phyloP scores from a whole-genome alignment of 352 stramenopile species.

The Globisporangium emineosum region DNA sequence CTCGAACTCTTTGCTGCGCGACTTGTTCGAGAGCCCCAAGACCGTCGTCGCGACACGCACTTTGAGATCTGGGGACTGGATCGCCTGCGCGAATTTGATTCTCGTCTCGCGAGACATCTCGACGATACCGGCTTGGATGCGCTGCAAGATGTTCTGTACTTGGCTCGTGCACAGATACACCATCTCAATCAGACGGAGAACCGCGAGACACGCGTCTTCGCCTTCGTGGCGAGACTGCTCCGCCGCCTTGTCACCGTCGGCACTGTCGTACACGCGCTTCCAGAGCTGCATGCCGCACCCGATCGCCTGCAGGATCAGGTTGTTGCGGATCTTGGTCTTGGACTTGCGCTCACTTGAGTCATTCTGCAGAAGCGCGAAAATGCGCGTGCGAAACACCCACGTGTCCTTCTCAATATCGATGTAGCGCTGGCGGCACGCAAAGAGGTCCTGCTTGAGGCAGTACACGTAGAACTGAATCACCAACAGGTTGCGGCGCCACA shows the following conservation, averaged over 20 bases:
- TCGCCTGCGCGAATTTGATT: conserved; percentile 52
- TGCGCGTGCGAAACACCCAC: conserved; percentile 60
- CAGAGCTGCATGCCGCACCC: conserved; percentile 52
- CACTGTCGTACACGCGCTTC: conserved; percentile 57
- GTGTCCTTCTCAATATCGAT: conserved; percentile 33
- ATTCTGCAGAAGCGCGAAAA: conserved; percentile 57
- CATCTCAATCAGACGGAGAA: conserved; percentile 77
- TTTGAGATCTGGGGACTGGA: conserved; percentile 64
- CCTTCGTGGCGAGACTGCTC: conserved; percentile 41
- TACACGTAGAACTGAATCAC: conserved; percentile 83
- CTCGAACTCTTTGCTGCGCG: conserved; percentile 69
- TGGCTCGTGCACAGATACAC: conserved; percentile 73
- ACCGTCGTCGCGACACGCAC: conserved; percentile 57
- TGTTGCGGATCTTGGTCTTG: conserved; percentile 54
- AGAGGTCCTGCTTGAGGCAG: conserved; percentile 71
- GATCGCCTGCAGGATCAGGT: conserved; percentile 67
- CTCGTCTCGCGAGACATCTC: conserved; percentile 52
- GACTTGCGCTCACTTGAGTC: conserved; percentile 36
- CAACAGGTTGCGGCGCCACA: conserved; percentile 64
- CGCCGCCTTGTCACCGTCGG: conserved; percentile 19
- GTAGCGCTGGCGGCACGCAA: conserved; percentile 52
- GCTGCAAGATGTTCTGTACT: conserved; percentile 68
- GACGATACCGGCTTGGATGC: conserved; percentile 53
- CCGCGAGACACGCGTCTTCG: conserved; percentile 57
- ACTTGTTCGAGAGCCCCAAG: conserved; percentile 73